These are phyloP conservation scores for Arthrobotrys conoides DNA, from an alignment of 2,329 filamentous ascomycete genomes.

Conservation along the genomic window DNA sequence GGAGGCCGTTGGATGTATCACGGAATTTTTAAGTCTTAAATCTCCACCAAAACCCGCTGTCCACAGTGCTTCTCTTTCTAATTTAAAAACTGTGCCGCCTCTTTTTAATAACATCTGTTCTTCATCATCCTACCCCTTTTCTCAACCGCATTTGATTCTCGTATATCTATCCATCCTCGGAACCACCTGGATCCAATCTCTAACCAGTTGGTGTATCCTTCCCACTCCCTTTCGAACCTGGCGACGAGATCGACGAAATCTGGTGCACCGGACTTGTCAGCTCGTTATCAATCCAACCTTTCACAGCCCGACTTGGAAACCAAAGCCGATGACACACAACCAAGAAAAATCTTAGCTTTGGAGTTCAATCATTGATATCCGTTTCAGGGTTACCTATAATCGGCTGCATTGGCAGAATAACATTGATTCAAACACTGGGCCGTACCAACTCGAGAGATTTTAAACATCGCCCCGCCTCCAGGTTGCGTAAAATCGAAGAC, in stretches of 20 bases:
- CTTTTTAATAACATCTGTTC: neutral
- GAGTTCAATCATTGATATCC: neutral
- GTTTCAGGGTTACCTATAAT: slow-evolving; percentile 12
- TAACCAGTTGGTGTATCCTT: slow-evolving; percentile 1
- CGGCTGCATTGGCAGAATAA: neutral
- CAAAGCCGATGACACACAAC: slow-evolving; percentile 11
- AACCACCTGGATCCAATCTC: neutral
- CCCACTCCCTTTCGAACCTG: neutral
- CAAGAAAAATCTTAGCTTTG: neutral
- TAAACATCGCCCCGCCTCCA: neutral
- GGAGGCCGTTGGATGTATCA: neutral
- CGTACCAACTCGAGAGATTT: neutral
- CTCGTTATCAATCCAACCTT: neutral
- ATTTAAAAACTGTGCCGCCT: slow-evolving; percentile 20
- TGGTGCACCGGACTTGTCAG: slow-evolving; percentile 4
- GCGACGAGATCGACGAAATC: slow-evolving; percentile 17
- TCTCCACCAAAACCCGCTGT: neutral
- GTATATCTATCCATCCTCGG: neutral
- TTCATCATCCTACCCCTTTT: neutral
- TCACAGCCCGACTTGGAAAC: slow-evolving; percentile 6
- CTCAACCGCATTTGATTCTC: neutral
- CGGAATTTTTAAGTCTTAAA: neutral
- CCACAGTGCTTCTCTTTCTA: neutral
- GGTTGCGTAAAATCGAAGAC: slow-evolving; percentile 20
- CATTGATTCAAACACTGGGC: neutral